Evolutionary conservation across 1,284 basidiomycete genomes (phyloP), one percentile per base, ranked within the genome.

Genomic region (Irpex sp.): DNA sequence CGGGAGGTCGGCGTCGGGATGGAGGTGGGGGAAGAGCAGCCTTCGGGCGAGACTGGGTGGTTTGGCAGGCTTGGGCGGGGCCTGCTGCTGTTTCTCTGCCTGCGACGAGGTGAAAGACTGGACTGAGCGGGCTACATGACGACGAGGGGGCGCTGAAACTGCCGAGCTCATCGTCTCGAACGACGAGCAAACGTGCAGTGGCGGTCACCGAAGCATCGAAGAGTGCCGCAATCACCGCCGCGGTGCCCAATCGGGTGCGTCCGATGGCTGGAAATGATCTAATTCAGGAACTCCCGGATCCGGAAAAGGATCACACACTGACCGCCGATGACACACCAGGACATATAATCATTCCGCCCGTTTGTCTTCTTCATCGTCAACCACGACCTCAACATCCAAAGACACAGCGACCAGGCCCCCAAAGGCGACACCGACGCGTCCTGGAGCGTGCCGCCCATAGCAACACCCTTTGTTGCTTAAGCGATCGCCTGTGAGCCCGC

Each of bases 1-100:
- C 2, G 88, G 87, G 12, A 83, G 74, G 63, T 76, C 73, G 0
- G 78, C 71, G 35, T 74, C 71, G n/a, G 77, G 66, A 3, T 80
- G 76, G 21, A 82, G 76, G 12, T 78, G 69, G 18, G 85, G 87
- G 68, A 90, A 90, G 64, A 91, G 82, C n/a, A 91, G 83, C 23
- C 90, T 85, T 61, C 80, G 80, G 9, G 85, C 74, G 54, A 88
- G 80, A 16, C 84, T 70, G 39, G 77, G 58, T n/a, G 72, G 71
- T 42, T 72, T 71, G 35, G 68, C 57, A 36, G 69, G 59, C 55
- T 65, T 63, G 21, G 66, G 64, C 16, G 63, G 42, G 4, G 66
- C 4, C 2, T 42, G 35, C 1, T 65, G n/a, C 35, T 67, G 64
- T 56, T 66, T 68, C 60, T 73, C 73, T 6, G 65, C 65, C 56